Percentiles rank a stretch among this genome's conserved stretches.
Conservation (phyloP, 2,329 filamentous ascomycete genomes). For the Ceratocystis eucalypticola region DNA sequence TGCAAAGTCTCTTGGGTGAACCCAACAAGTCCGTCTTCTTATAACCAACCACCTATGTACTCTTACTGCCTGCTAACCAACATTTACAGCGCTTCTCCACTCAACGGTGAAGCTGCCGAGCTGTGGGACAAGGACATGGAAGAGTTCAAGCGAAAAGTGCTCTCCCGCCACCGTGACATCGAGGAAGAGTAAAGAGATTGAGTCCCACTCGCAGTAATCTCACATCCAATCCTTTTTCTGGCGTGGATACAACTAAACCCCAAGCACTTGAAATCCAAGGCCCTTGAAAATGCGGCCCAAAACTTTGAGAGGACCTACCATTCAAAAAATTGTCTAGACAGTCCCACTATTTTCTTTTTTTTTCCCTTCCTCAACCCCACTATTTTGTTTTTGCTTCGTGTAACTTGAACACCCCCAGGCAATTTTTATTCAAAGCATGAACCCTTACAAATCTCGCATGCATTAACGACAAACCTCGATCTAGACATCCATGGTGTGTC, state of each 20-base stretch:
- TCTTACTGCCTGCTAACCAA: conserved; percentile 20
- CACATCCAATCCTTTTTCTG: not conserved
- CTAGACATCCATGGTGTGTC: not conserved
- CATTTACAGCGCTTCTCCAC: conserved; percentile 59
- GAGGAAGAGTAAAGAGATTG: conserved; percentile 42
- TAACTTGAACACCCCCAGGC: not conserved
- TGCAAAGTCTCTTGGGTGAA: conserved; percentile 91
- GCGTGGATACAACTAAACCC: not conserved
- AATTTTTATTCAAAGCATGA: not conserved
- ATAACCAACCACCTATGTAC: not conserved
- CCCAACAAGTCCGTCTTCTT: conserved; percentile 77
- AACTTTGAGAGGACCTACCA: no score
- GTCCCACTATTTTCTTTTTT: no score
- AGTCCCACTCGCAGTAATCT: not conserved
- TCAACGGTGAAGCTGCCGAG: conserved; percentile 92
- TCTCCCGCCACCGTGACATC: conserved; percentile 48
- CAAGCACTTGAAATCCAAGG: not conserved
- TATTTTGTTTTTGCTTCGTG: not conserved
- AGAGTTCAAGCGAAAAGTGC: conserved; percentile 71
- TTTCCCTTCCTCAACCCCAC: no score
- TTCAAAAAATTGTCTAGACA: no score
- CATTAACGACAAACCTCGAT: not conserved
- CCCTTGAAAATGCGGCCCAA: no score
- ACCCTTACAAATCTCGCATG: not conserved
- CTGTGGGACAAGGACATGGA: conserved; percentile 81